Base-by-base conservation (phyloP, 2,329 filamentous ascomycete genomes). In the Cadophora luteo-olivacea region DNA sequence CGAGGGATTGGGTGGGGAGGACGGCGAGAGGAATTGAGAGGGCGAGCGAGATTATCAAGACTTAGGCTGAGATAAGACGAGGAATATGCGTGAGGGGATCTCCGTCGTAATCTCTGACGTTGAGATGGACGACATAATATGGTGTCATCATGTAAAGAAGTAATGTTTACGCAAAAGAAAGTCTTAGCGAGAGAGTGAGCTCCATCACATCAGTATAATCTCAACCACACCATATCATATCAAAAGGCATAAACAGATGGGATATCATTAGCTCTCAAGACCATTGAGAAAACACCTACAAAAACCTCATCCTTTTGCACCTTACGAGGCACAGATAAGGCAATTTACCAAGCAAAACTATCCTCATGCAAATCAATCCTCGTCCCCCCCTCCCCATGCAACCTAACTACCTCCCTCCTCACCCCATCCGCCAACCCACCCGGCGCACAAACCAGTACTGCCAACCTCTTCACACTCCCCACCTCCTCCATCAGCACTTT, bases 401-500 rank as follows among this genome's bases (percentile, higher is more conserved):
- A 48, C 24, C 25, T 22, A 16, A 63, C 65, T 12, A 68, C 67
- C 45, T 32, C 36, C 45, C 57, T 55, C 32, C 51, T 36, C 9
- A 62, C 45, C 11, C 54, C 36, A 62, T 68, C 63, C 48, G 58
- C 51, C 48, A 68, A 49, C 16, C 49, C 57, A 16, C 55, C 64
- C 32, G 64, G 64, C 58, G 55, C 67, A 45, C 62, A 68, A 16
- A 61, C 54, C 33, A 68, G 4, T 16, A 60, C 12, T 9, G 64
- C 64, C n/a, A 70, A 72, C 65, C 60, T 70, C 24, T 72, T 73
- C 22, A 75, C 65, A 62, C 60, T 55, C 60, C 61, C 63, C 25
- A 74, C 67, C 54, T 73, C 52, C 73, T 71, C 74, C 32, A 69
- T 51, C 19, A 32, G 65, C 65, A 5, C 69, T 71, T 32, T 65